Base-by-base conservation (phyloP, 495 filamentous ascomycete genomes). In the Aspergillus diversus region DNA sequence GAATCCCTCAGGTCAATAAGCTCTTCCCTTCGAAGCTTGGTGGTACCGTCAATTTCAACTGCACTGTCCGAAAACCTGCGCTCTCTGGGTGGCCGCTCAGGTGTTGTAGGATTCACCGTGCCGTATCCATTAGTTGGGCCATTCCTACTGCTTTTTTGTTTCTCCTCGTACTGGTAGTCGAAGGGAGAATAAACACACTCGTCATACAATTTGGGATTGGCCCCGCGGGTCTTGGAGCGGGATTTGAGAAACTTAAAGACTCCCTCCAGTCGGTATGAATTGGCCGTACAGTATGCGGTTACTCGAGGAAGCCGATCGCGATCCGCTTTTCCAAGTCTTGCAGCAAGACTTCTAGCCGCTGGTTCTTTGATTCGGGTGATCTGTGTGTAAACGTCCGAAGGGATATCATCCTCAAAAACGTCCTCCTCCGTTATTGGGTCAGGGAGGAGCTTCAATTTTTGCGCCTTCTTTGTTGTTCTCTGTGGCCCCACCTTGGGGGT, bases 161-260 rank as follows among this genome's bases (percentile, higher is more conserved):
- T 79, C 66, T 78, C 75, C 66, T 80, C 73, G 64, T 65, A 73
- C 61, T 77, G 73, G 65, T 98, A 98, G 65, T 85, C 89, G 73
- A 92, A 99, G 0, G 93, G 91, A 4, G 94, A 91, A 71, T 97
- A 99, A 59, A 98, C 91, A 74, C 95, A 99, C 67, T 99, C 96
- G 73, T 99, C 95, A 63, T 95, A 96, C 46, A 92, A 76, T 74
- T 97, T 98, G 9, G 95, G 93, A 60, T 86, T 89, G 4, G 95
- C 84, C 3, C 92, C 91, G 57, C 90, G 84, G 43, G 82, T 84
- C 66, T 88, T 89, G 31, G 83, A 82, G 53, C 91, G 82, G 9
- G 91, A 90, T 75, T 98, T 99, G 34, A 99, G 77, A 69, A 92
- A 98, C 58, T 88, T 85, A 84, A 96, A 89, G 47, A 97, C 79